Evolutionary conservation across 805 yeast genomes (phyloP).

Genomic region (Yamadazyma akitaensis): DNA sequence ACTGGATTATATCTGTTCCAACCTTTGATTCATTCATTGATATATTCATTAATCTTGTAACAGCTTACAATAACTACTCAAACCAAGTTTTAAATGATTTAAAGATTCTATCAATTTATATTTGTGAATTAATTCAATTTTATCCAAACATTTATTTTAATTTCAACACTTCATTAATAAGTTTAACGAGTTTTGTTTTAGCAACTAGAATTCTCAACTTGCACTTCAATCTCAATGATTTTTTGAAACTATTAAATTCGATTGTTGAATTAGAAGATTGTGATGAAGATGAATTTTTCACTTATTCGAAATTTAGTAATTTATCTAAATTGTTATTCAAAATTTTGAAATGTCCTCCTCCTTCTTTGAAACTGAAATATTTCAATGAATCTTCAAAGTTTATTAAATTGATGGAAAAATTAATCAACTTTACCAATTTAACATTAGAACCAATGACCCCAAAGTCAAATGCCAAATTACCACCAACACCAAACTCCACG

Average conservation of each 20-base stretch:
- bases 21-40: slow-evolving; percentile 66
- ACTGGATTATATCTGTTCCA: slow-evolving; percentile 63
- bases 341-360: slow-evolving; percentile 45
- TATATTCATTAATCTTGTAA: slow-evolving; percentile 44
- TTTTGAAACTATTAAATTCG: slow-evolving; percentile 16
- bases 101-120: slow-evolving; percentile 53
- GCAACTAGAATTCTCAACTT: slow-evolving; percentile 23
- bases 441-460: slow-evolving; percentile 34
- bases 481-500: slow-evolving; percentile 26
- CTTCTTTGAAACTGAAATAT: slow-evolving; percentile 44
- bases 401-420: slow-evolving; percentile 33
- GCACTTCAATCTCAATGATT: slow-evolving; percentile 27
- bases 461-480: slow-evolving; percentile 16
- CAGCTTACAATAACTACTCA: slow-evolving; percentile 23
- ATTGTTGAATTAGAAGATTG: slow-evolving; percentile 15
- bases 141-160: slow-evolving; percentile 55
- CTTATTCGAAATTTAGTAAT: slow-evolving; percentile 15
- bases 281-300: slow-evolving; percentile 10
- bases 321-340: slow-evolving; percentile 24
- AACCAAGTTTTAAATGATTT: slow-evolving; percentile 39
- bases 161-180: slow-evolving; percentile 52
- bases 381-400: slow-evolving; percentile 35
- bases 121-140: slow-evolving; percentile 66
- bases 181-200: slow-evolving; percentile 40
- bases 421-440: slow-evolving; percentile 30